Conservation (phyloP, 75 land plant genomes). For the Picea sitchensis region DNA sequence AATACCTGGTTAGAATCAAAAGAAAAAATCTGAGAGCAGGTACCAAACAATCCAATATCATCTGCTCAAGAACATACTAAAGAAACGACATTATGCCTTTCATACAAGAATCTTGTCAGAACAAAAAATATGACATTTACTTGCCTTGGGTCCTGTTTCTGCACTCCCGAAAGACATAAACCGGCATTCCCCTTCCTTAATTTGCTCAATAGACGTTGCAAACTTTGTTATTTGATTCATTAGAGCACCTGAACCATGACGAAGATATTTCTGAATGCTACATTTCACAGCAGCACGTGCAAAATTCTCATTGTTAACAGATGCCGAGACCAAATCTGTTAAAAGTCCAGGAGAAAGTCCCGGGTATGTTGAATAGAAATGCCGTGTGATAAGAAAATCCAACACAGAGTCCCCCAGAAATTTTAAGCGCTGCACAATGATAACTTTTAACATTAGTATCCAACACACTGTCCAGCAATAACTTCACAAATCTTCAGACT, state of each 20-base stretch:
- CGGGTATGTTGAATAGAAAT: constrained; percentile 34
- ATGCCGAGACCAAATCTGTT: constrained; percentile 43
- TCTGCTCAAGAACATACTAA: no score
- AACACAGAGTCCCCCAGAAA: constrained; percentile 52
- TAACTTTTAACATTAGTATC: no score
- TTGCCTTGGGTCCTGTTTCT: constrained; percentile 32
- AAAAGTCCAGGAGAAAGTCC: constrained; percentile 34
- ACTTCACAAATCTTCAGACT: background rate
- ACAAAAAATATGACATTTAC: background rate
- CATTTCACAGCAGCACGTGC: constrained; percentile 47
- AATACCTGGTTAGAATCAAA: constrained; percentile 8
- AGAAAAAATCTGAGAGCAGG: background rate
- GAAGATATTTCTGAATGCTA: constrained; percentile 33
- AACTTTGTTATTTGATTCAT: constrained; percentile 32
- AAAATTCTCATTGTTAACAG: constrained; percentile 51
- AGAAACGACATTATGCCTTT: background rate
- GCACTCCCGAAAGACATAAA: constrained; percentile 32
- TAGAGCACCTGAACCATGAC: constrained; percentile 44
- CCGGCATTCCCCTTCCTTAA: constrained; percentile 11
- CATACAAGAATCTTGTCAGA: background rate
- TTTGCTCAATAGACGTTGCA: constrained; percentile 16
- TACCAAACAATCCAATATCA: no score
- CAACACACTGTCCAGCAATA: background rate
- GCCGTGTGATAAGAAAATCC: constrained; percentile 39
- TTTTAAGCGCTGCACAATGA: constrained; percentile 29